Evolutionary conservation across 2,329 filamentous ascomycete species (phyloP), one percentile per base, ranked within the genome.

Genomic region (Monilinia fructigena): DNA sequence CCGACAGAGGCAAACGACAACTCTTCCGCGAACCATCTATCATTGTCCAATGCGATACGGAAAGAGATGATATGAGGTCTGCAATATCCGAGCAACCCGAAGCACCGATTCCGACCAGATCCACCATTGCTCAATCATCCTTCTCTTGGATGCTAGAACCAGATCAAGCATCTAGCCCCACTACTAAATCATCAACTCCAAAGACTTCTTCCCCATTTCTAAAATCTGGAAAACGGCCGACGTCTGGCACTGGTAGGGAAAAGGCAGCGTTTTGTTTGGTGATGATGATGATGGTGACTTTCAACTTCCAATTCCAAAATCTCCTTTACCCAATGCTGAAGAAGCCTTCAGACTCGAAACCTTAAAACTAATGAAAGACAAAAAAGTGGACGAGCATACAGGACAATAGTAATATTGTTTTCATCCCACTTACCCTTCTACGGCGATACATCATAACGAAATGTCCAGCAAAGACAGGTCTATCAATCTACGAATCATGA

Each of bases 81-180:
- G 28, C 71, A 55, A 69, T 35, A 53, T 35, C 47, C 8, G 40
- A 50, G 16, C 50, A 68, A 65, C 75, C 70, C 53, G 74, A 56
- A 77, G 78, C 76, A 55, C 78, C 84, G 2, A 82, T 86, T 20
- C 86, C 85, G 0, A 86, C 86, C 26, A 83, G 88, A 28, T 89
- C 89, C 4, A 86, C 83, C 0, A 81, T 92, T 45, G 88, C 89
- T 1, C 89, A 91, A 70, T 92, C 90, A 10, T 89, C 88, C 4
- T 93, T 92, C 76, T 88, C 89, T 1, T 92, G 89, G 88, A 93
- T 93, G 89, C 81, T 93, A 2, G 87, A 88, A 70, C 84, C 75
- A 42, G 75, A 76, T 64, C 66, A 62, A 14, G 63, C 72, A 38
- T 67, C 70, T 26, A 59, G 48, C 26, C 70, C 71, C 12, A 55